Base-by-base conservation (phyloP, 2,329 filamentous ascomycete species). In the Fusarium miscanthi region DNA sequence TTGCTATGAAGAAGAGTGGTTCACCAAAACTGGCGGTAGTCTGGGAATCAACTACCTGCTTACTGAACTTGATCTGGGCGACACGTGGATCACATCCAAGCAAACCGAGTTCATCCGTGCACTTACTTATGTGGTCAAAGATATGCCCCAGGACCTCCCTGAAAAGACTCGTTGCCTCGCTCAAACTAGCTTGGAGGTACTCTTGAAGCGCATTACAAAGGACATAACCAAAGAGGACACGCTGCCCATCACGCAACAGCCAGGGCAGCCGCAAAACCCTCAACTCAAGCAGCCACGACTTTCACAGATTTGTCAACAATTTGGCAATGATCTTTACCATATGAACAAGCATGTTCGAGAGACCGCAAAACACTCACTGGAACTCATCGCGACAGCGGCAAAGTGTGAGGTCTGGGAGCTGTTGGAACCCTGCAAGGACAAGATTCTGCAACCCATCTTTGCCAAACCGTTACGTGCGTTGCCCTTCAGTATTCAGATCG, bases 1-100 rank as follows among this genome's bases (percentile, higher is more conserved):
- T 73, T 99, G 96, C 80, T 95, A 98, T 77, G 94, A 96, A 77
- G 95, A 99, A 80, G 96, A 99, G 77, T 99, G 97, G 96, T 99
- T 97, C 79, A 95, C 95, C 58, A 99, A 99, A 82, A 93, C 94
- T 41, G 96, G 95, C 53, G 96, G 96, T 42, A 95, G 93, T 59
- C 84, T 95, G 25, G 97, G 97, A 61, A 98, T 99, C 77, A 92
- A 93, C 77, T 91, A 97, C 63, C 85, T 99, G 64, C 91, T 95
- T 37, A 95, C 93, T 5, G 92, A 95, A 74, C 85, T 98, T 61
- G 91, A 95, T 59, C 87, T 99, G 51, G 94, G 94, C 45, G 93
- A 97, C 77, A 80, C 85, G 2, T 99, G 96, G 94, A 86, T 99
- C 38, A 87, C 90, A 25, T 89, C 91, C 17, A 93, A 94, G 75